phyloP scores from a whole-genome alignment of 257 asterid genomes.

The Solanum pinnatisectum region DNA sequence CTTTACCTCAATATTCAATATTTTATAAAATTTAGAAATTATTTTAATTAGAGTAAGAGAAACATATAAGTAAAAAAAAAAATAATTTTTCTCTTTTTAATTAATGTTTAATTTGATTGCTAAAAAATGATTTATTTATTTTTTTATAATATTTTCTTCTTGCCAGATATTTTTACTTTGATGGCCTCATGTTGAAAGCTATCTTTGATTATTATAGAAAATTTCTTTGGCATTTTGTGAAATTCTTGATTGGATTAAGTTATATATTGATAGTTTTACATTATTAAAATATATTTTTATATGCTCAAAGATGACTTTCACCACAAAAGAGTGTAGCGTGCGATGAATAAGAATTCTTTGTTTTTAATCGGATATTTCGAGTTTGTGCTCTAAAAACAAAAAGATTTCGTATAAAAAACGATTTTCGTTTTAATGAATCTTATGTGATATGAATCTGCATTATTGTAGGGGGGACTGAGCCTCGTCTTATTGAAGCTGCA shows the following conservation, averaged over 20 bases:
- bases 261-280: neutral
- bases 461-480: slow-evolving; percentile 69
- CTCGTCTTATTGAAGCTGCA: slow-evolving; percentile 87
- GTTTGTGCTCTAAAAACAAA: rapidly evolving
- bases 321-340: neutral
- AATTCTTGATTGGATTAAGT: neutral
- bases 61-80: neutral
- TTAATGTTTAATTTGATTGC: too few relatives aligned
- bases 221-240: neutral
- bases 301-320: neutral
- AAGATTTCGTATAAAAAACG: rapidly evolving
- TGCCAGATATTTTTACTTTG: neutral
- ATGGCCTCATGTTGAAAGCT: neutral
- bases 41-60: neutral
- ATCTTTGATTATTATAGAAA: neutral
- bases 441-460: too few relatives aligned
- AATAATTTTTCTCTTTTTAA: too few relatives aligned
- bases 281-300: neutral
- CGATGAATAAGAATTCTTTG: rapidly evolving
- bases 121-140: too few relatives aligned
- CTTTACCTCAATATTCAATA: neutral
- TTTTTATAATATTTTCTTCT: neutral
- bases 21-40: too few relatives aligned
- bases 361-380: rapidly evolving
- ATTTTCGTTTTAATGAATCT: too few relatives aligned